Evolutionary conservation across 2,329 filamentous ascomycete genomes (phyloP).

Genomic region (Stagonosporopsis rhizophila): DNA sequence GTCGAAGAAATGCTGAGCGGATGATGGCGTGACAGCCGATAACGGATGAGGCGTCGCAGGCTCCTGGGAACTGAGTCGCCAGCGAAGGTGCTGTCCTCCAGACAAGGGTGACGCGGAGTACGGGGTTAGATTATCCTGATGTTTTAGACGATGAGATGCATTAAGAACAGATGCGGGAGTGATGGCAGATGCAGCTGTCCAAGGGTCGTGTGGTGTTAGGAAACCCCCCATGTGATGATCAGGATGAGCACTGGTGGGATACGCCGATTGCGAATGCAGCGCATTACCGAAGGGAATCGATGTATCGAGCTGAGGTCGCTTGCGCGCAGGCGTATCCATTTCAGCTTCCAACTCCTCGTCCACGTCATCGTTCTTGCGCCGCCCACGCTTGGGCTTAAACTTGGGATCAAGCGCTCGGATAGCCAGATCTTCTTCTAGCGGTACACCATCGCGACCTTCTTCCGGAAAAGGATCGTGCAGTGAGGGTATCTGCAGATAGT

Average conservation of each 20-base stretch:
- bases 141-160: conserved; percentile 44
- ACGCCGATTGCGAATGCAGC: conserved; percentile 55
- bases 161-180: conserved; percentile 49
- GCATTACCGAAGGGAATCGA: conserved; percentile 51
- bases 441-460: conserved; percentile 78
- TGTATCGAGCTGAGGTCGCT: conserved; percentile 68
- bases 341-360: conserved; percentile 63
- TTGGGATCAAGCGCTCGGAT: conserved; percentile 83
- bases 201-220: conserved; percentile 53
- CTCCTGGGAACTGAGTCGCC: conserved; percentile 63
- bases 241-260: conserved; percentile 63
- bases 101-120: conserved; percentile 54
- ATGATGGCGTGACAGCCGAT: conserved; percentile 77
- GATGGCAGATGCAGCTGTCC: conserved; percentile 50
- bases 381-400: conserved; percentile 66
- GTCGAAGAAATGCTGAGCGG: conserved; percentile 57
- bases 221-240: conserved; percentile 60
- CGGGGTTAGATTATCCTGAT: conserved; percentile 45
- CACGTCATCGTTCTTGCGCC: conserved; percentile 66
- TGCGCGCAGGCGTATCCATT: conserved; percentile 53
- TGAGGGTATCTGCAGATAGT: conserved; percentile 78
- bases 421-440: conserved; percentile 86
- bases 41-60: conserved; percentile 75
- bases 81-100: conserved; percentile 53
- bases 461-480: conserved; percentile 68